Percentiles rank a stretch among this genome's conserved stretches.
Evolutionary conservation across 306 rosid species (phyloP).

Genomic region (Lablab purpureus): DNA sequence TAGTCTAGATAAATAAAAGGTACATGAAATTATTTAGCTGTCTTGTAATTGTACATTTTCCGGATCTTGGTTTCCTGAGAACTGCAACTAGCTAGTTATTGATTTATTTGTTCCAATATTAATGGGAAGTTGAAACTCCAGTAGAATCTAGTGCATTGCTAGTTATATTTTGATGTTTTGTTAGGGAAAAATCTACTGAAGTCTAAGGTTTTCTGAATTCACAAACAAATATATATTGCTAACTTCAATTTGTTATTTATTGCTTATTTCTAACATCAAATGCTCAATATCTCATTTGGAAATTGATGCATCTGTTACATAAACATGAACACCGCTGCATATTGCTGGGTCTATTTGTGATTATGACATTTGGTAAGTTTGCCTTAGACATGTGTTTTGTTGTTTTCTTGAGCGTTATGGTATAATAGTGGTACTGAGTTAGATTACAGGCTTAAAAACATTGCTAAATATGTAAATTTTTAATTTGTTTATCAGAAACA

Average conservation of each 20-base stretch:
- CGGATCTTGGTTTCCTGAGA: constrained; percentile 10
- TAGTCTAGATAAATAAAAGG: constrained; percentile 40
- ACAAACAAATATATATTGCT: not conserved
- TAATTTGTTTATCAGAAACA: not conserved
- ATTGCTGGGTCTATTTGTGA: not conserved
- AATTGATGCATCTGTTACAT: not conserved
- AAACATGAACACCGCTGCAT: not conserved
- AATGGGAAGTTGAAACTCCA: not conserved
- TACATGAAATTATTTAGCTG: constrained; percentile 40
- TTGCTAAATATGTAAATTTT: not conserved
- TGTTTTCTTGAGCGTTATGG: not conserved
- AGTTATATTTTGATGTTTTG: not conserved
- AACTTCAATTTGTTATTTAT: not conserved
- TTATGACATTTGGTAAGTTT: not conserved
- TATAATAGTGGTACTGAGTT: not conserved
- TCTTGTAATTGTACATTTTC: constrained; percentile 12
- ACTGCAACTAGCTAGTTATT: not conserved
- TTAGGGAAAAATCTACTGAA: not conserved
- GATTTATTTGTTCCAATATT: constrained; percentile 1
- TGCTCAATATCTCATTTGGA: not conserved
- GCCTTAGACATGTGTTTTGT: not conserved
- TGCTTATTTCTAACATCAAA: not conserved
- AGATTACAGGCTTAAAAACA: not conserved
- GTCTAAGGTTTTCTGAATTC: not conserved
- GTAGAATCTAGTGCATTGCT: not conserved